Evolutionary conservation across 2,329 filamentous ascomycete genomes (phyloP), one percentile per base, ranked within the genome.

Genomic region (Alternaria atra): DNA sequence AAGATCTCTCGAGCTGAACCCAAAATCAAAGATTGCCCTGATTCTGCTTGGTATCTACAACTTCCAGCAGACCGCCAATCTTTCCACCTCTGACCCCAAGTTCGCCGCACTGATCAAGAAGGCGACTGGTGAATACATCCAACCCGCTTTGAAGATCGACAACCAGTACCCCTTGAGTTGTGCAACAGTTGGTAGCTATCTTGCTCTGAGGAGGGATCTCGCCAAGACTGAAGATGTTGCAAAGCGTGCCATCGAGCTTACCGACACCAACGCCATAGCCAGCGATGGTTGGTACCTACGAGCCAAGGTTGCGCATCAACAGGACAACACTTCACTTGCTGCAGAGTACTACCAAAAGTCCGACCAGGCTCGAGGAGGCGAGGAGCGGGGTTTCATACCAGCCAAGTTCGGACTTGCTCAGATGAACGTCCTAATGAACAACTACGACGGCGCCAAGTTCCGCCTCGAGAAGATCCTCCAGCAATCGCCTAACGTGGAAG

Each of bases 221-320:
- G 81, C 87, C 25, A 93, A 93, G 61, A 93, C 95, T 9, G 93
- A 98, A 68, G 89, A 89, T 20, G 85, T 99, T 17, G 92, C 94
- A 7, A 91, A 94, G 76, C 95, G 95, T 77, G 94, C 95, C 6
- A 97, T 99, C 64, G 93, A 97, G 73, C 90, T 92, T 72, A 98
- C 95, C 2, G 95, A 99, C 75, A 92, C 98, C 69, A 97, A 97
- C 77, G 92, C 94, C 4, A 93, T 98, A 77, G 94, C 94, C 25
- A 97, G 94, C 80, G 96, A 99, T 76, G 96, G 95, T 35, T 98
- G 94, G 94, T 99, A 97, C 79, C 82, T 98, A 8, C 87, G 98
- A 40, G 95, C 93, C 29, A 87, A 94, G 62, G 97, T 97, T 77
- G 92, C 94, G 65, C 95, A 99, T 75, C 92, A 93, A 68, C 87